Evolutionary conservation across 495 filamentous ascomycete genomes (phyloP).

Genomic region (Aspergillus kassunensis): DNA sequence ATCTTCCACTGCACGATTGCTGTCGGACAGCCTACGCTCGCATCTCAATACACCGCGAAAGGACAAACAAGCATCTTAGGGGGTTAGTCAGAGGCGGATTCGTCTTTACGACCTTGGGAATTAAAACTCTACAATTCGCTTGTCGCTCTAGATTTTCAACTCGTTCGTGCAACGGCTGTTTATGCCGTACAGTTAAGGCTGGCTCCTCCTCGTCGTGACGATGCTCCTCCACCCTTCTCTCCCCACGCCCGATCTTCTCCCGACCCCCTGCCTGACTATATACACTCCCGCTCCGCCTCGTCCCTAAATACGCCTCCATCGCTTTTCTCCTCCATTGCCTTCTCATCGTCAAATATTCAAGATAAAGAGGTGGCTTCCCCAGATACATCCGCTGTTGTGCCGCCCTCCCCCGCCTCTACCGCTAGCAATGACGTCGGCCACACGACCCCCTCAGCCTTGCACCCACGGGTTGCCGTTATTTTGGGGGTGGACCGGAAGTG

Average conservation of each 20-base stretch:
- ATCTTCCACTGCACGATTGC: not conserved
- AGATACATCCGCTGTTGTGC: slow-evolving; percentile 23
- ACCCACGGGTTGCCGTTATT: slow-evolving; percentile 62
- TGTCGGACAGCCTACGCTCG: not conserved
- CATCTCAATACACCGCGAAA: not conserved
- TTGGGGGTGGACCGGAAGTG: slow-evolving; percentile 59
- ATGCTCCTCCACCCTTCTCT: slow-evolving; percentile 38
- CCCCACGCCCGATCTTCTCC: slow-evolving; percentile 24
- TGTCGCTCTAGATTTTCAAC: not conserved
- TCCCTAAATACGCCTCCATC: slow-evolving; percentile 15
- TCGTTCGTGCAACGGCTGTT: slow-evolving; percentile 34
- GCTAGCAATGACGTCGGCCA: slow-evolving; percentile 33
- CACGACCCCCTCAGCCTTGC: slow-evolving; percentile 37
- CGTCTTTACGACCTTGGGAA: not conserved
- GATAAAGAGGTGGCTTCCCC: slow-evolving; percentile 34
- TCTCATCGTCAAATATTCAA: slow-evolving; percentile 14
- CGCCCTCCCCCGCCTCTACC: slow-evolving; percentile 36
- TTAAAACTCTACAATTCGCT: not conserved
- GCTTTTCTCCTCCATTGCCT: slow-evolving; percentile 4
- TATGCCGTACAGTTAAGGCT: slow-evolving; percentile 42
- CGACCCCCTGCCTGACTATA: slow-evolving; percentile 31
- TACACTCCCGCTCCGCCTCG: slow-evolving; percentile 13
- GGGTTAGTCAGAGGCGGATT: too few species aligned
- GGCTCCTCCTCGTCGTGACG: slow-evolving; percentile 45
- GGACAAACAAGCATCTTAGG: not conserved